A percentile compares a stretch with the other conserved stretches of the same genome.
Evolutionary conservation across 2,329 filamentous ascomycete species (phyloP).

Genomic region (Fusarium pilosicola): DNA sequence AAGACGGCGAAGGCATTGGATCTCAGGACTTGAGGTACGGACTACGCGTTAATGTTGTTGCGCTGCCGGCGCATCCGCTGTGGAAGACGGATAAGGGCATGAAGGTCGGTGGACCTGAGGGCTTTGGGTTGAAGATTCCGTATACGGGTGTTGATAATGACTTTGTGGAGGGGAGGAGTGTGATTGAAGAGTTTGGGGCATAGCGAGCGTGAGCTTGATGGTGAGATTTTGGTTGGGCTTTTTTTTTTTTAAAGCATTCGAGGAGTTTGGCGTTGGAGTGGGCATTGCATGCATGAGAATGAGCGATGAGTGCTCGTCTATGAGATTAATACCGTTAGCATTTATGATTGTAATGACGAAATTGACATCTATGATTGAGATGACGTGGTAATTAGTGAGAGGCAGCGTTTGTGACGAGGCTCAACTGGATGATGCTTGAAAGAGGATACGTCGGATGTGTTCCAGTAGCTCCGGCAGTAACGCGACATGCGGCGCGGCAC

Average conservation of each 20-base stretch:
- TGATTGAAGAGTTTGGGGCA: constrained; percentile 60
- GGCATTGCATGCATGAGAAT: background rate
- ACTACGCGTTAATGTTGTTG: constrained; percentile 60
- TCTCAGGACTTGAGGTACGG: constrained; percentile 63
- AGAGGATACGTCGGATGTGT: background rate
- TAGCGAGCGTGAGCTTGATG: background rate
- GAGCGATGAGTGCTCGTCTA: background rate
- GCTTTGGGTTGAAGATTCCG: constrained; percentile 47
- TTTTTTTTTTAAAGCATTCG: background rate
- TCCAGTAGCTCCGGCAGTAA: background rate
- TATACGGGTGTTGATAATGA: constrained; percentile 44
- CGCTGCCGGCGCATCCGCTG: constrained; percentile 58
- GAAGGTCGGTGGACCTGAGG: constrained; percentile 49
- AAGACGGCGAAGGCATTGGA: constrained; percentile 61
- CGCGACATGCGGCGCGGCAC: background rate
- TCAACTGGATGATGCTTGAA: background rate
- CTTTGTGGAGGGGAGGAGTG: constrained; percentile 59
- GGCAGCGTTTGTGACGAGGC: background rate
- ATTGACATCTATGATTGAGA: background rate
- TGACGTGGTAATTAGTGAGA: fast-evolving
- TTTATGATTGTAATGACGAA: background rate
- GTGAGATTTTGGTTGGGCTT: background rate
- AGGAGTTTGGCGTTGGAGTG: background rate
- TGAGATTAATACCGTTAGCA: background rate
- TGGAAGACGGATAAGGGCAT: constrained; percentile 56